A percentile compares a stretch with the other conserved stretches of the same genome.
phyloP scores from a whole-genome alignment of 23 red algal species.

The Gracilaria gracilis region DNA sequence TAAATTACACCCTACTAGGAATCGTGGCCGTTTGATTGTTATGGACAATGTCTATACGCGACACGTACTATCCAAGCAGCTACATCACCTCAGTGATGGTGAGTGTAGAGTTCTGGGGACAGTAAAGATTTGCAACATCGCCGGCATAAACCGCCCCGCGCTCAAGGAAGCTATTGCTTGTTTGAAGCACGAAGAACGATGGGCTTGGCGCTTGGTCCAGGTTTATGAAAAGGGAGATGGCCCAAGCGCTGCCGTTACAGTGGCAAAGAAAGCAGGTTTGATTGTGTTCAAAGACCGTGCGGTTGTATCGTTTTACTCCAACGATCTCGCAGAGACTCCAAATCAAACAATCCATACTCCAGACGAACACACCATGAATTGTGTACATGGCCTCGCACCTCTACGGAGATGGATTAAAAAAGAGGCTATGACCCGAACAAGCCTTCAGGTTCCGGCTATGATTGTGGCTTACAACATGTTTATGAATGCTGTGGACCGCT shows the following conservation, averaged over 20 bases:
- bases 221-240: background rate
- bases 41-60: slow-evolving; percentile 34
- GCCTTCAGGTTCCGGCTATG: background rate
- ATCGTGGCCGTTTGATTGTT: background rate
- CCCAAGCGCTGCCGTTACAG: background rate
- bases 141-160: slow-evolving; percentile 18
- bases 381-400: slow-evolving; percentile 27
- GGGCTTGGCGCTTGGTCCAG: background rate
- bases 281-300: too few relatives aligned
- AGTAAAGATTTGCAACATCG: background rate
- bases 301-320: slow-evolving; percentile 10
- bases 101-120: slow-evolving; percentile 12
- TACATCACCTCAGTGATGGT: background rate
- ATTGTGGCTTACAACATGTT: slow-evolving; percentile 36
- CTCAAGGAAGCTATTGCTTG: background rate
- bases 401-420: background rate
- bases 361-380: too few relatives aligned
- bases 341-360: background rate
- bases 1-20: too few relatives aligned
- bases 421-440: background rate
- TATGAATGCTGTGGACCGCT: slow-evolving; percentile 22
- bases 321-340: slow-evolving; percentile 7
- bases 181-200: background rate
- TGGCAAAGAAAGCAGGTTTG: background rate
- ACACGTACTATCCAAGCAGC: background rate